Percentiles rank a stretch among this genome's conserved stretches.
Evolutionary conservation across 1,284 basidiomycete species (phyloP).

Genomic region (Coniferiporia sulphurascens): DNA sequence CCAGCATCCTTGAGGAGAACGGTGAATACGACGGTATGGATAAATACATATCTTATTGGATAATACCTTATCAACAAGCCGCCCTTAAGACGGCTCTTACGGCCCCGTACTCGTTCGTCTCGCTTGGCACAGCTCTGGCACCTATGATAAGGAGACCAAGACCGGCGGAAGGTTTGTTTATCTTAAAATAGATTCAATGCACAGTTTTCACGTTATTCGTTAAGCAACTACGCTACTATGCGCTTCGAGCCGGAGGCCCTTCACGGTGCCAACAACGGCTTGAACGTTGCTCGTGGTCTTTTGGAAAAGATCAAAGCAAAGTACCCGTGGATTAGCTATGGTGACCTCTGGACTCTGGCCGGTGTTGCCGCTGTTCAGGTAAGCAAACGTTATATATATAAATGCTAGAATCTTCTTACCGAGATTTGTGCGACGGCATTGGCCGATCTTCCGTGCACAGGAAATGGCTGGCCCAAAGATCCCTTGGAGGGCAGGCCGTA

Average conservation of each 20-base stretch:
- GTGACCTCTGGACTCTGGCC: constrained; percentile 90
- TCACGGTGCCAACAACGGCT: constrained; percentile 87
- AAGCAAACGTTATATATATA: constrained; percentile 1
- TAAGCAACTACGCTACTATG: constrained; percentile 95
- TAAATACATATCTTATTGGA: constrained; percentile 8
- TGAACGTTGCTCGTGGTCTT: constrained; percentile 76
- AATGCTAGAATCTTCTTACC: no score
- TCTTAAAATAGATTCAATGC: no score
- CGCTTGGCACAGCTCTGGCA: constrained; percentile 91
- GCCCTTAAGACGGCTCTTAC: constrained; percentile 75
- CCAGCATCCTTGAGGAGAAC: constrained; percentile 69
- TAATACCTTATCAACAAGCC: constrained; percentile 3
- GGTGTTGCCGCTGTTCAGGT: constrained; percentile 82
- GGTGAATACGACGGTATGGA: constrained; percentile 77
- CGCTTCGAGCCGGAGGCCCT: constrained; percentile 82
- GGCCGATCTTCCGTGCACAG: constrained; percentile 25
- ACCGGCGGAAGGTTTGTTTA: constrained; percentile 79
- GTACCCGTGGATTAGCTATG: constrained; percentile 89
- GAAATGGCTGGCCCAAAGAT: constrained; percentile 81
- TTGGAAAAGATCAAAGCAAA: constrained; percentile 88
- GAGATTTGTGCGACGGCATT: constrained; percentile 21
- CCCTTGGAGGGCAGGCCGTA: constrained; percentile 85
- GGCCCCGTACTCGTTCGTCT: constrained; percentile 90
- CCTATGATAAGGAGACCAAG: constrained; percentile 82
- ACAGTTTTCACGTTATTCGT: no score